Base-by-base conservation (phyloP, 306 rosid species). In the Prunus fruticosa region DNA sequence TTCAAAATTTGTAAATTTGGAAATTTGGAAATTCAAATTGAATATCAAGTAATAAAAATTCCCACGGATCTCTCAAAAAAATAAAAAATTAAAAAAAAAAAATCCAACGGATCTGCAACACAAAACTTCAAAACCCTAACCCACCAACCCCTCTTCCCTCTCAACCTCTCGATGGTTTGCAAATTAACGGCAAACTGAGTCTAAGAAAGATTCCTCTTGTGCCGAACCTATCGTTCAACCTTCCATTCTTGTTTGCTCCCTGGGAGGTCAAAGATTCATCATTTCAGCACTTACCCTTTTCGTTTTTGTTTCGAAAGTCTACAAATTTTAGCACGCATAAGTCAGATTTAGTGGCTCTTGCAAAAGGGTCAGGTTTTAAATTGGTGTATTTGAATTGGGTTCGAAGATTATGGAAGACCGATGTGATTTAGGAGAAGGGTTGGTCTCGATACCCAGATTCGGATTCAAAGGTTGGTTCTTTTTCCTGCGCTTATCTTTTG, bases 381-480 rank as follows among this genome's bases (percentile, higher is more conserved):
- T 19, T 58, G 1, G 13, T 30, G 54, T 41, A 19, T 72, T 63
- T 54, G 76, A 80, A 69, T 68, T 76, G 54, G 67, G 69, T 76
- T 60, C 22, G 64, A 27, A 46, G 74, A 51, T n/a, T 58, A 89
- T 85, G 91, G 88, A 85, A 6, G 71, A 79, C 28, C 84, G 78
- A 28, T 38, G 74, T 70, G 76, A 81, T 69, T 83, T 83, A 32
- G 76, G 18, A 38, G 43, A 20, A 3, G 73, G 76, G 68, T 69
- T 75, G 11, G 64, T 80, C 67, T 50, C 71, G 25, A 18, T 80
- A 0, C 76, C 63, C 23, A 85, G 77, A 76, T 84, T 84, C 87
- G 23, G 86, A 79, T 76, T 74, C 78, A 46, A 89, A 89, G 93
- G 95, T 91, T 69, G 30, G 74, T 53, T 69, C 45, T 72, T 67